phyloP scores from a whole-genome alignment of 179 eudicot species.

The Pouteria campechiana region DNA sequence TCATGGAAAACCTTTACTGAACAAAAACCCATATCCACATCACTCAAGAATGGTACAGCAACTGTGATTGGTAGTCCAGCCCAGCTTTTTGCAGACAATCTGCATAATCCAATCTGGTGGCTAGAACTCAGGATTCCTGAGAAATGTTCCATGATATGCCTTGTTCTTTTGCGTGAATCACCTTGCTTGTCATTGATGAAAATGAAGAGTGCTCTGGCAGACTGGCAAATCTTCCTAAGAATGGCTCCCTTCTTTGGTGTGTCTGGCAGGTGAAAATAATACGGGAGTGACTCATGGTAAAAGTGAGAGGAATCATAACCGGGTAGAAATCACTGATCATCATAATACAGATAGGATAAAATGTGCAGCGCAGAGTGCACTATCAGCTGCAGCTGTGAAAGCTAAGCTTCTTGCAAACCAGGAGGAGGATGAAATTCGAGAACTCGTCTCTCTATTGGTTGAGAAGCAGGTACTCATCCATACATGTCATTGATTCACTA shows the following conservation, averaged over 20 bases:
- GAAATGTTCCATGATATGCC: no score
- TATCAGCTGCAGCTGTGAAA: slow-evolving; percentile 94
- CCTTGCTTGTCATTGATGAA: not conserved
- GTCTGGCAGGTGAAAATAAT: slow-evolving; percentile 19
- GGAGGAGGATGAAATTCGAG: slow-evolving; percentile 84
- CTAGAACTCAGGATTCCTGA: no score
- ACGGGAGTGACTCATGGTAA: slow-evolving; percentile 26
- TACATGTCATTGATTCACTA: no score
- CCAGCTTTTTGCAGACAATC: no score
- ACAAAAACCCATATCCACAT: no score
- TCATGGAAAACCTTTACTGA: no score
- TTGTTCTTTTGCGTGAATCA: not conserved
- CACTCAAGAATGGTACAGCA: no score
- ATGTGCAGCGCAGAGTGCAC: slow-evolving; percentile 67
- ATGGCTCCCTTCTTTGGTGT: not conserved
- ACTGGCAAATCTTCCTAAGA: not conserved
- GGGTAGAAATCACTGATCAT: slow-evolving; percentile 23
- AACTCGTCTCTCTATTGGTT: slow-evolving; percentile 59
- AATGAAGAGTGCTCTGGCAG: not conserved
- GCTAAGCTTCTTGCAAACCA: slow-evolving; percentile 84
- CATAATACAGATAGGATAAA: slow-evolving; percentile 41
- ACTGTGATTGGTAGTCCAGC: no score
- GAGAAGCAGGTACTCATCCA: slow-evolving; percentile 74
- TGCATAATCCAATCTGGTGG: no score
- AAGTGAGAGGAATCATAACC: slow-evolving; percentile 21